Evolutionary conservation across 2,329 filamentous ascomycete genomes (phyloP).

Genomic region (Chaetoscypha palmicola): DNA sequence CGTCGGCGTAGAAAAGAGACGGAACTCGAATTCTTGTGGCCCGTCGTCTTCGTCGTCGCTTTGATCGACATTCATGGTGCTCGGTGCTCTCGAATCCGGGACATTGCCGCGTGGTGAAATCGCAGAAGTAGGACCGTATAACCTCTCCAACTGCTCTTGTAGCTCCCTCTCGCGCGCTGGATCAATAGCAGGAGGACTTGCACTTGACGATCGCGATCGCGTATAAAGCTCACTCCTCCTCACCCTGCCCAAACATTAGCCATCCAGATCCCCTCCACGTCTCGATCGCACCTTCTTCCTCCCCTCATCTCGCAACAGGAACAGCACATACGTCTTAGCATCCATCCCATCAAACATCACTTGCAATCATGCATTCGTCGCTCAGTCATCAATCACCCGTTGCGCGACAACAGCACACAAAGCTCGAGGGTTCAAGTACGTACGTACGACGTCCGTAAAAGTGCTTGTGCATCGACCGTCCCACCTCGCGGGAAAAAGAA

Average conservation of each 20-base stretch:
- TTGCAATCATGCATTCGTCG: neutral
- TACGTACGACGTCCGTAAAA: too few species aligned
- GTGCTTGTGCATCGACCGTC: too few species aligned
- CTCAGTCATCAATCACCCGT: neutral
- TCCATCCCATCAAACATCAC: too few species aligned
- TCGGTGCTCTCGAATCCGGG: neutral
- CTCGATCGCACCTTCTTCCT: neutral
- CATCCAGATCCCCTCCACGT: neutral
- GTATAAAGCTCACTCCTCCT: too few species aligned
- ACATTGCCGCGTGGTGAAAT: neutral
- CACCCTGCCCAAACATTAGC: neutral
- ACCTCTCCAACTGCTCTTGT: slow-evolving; percentile 18
- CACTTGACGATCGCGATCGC: neutral
- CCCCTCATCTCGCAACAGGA: neutral
- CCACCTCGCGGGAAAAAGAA: neutral
- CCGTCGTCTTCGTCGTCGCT: slow-evolving; percentile 24
- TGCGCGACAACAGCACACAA: neutral
- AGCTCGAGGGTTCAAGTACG: too few species aligned
- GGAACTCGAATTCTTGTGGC: slow-evolving; percentile 46
- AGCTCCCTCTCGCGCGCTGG: slow-evolving; percentile 14
- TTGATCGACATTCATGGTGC: slow-evolving; percentile 19
- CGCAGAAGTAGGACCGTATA: slow-evolving; percentile 24
- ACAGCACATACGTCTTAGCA: too few species aligned
- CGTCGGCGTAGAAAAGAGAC: slow-evolving; percentile 42
- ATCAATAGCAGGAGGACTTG: neutral